Evolutionary conservation across 2,329 filamentous ascomycete genomes (phyloP).

Genomic region (Epichloe typhina): DNA sequence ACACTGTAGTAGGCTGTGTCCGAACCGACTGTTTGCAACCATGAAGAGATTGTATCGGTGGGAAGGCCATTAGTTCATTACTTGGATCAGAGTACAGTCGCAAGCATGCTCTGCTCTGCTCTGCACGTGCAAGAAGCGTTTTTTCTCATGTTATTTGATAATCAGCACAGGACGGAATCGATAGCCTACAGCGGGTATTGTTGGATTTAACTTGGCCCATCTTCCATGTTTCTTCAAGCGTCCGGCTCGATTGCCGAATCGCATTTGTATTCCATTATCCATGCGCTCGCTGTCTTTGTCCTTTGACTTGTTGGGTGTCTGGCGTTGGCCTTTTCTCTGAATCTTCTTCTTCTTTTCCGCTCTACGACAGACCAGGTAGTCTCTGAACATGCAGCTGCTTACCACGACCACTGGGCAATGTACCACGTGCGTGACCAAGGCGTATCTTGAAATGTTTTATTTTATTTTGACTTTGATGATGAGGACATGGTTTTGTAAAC

Average conservation of each 20-base stretch:
- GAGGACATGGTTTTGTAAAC: not conserved
- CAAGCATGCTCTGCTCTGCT: too few species aligned
- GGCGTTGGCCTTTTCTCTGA: not conserved
- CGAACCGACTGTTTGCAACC: not conserved
- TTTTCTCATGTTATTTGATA: not conserved
- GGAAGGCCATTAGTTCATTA: too few species aligned
- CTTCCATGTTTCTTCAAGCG: not conserved
- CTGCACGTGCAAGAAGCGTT: not conserved
- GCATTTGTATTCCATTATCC: not conserved
- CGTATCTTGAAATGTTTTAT: too few species aligned
- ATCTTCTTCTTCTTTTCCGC: not conserved
- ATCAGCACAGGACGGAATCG: not conserved
- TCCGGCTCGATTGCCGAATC: not conserved
- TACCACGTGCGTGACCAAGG: too few species aligned
- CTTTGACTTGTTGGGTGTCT: not conserved
- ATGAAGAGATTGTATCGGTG: not conserved
- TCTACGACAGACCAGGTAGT: not conserved
- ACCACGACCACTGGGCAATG: too few species aligned
- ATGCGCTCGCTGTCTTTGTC: too few species aligned
- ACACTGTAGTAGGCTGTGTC: conserved; percentile 33
- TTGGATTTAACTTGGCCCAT: not conserved
- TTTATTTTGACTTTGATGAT: not conserved
- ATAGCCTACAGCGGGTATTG: not conserved
- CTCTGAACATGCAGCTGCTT: not conserved
- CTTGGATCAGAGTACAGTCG: too few species aligned